Conservation (phyloP, 805 yeast genomes). For the Starmerella cellae region DNA sequence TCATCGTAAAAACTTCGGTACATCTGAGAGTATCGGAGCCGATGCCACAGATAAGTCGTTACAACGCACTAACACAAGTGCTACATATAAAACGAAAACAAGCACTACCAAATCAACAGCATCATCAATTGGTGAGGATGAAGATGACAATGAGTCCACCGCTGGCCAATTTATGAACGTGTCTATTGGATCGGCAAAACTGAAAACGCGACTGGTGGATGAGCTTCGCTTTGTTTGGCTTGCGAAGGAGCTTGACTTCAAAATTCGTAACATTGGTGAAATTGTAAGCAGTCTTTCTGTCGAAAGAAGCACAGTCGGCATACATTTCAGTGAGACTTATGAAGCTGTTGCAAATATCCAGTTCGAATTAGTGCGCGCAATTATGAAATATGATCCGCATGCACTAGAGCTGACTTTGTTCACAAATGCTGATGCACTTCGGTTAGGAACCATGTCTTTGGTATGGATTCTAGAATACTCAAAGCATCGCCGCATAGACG, state of each 20-base stretch:
- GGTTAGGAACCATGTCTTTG: conserved; percentile 19
- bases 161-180: conserved; percentile 13
- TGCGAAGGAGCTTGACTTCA: conserved; percentile 7
- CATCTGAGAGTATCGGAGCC: neutral
- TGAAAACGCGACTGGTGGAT: conserved; percentile 11
- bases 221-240: conserved; percentile 12
- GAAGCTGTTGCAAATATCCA: conserved; percentile 14
- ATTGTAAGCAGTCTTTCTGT: conserved; percentile 9
- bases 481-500: conserved; percentile 6
- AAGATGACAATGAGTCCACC: neutral
- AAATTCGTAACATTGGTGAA: conserved; percentile 4
- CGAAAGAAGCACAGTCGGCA: conserved; percentile 8
- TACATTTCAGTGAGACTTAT: conserved; percentile 10
- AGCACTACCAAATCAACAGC: neutral
- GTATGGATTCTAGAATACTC: conserved; percentile 18
- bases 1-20: neutral
- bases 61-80: neutral
- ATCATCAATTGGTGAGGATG: neutral
- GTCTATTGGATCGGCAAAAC: conserved; percentile 6
- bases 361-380: conserved; percentile 4
- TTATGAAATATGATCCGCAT: conserved; percentile 9
- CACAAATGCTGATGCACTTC: conserved; percentile 4
- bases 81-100: neutral
- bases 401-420: conserved; percentile 5
- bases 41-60: neutral